Conservation (phyloP, 768 basidiomycete genomes). For the Collybiopsis confluens region DNA sequence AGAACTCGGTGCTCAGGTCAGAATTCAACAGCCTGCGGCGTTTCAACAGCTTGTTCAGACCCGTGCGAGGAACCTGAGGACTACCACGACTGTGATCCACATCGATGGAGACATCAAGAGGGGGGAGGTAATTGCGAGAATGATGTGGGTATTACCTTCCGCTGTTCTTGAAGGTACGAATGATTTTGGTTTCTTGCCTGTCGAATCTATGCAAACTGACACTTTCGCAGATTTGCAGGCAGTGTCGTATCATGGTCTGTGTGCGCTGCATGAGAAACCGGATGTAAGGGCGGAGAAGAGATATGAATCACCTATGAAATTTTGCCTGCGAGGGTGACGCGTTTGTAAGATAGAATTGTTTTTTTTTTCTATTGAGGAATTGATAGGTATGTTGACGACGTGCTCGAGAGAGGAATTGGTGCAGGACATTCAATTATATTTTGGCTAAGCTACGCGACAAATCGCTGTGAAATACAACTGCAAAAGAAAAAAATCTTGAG, state of each 20-base stretch:
- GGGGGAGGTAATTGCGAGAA: constrained; percentile 45
- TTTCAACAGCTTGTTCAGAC: constrained; percentile 27
- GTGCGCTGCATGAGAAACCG: constrained; percentile 33
- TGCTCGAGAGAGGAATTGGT: no score
- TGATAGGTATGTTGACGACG: no score
- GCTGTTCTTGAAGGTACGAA: constrained; percentile 46
- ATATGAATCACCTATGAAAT: no score
- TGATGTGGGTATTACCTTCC: constrained; percentile 37
- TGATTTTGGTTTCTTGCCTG: not conserved
- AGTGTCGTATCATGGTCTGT: constrained; percentile 33
- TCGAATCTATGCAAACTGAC: not conserved
- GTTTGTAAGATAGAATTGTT: no score
- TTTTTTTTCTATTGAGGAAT: no score
- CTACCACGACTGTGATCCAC: constrained; percentile 50
- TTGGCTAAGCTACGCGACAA: no score
- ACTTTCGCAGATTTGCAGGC: constrained; percentile 26
- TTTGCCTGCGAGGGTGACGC: no score
- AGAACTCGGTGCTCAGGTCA: constrained; percentile 25
- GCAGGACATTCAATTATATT: no score
- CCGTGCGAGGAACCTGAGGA: constrained; percentile 34
- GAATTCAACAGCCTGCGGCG: constrained; percentile 21
- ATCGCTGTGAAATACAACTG: no score
- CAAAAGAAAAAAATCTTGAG: no score
- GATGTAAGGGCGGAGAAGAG: no score
- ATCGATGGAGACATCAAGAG: constrained; percentile 37